Base-by-base conservation (phyloP, 805 yeast species). In the Kuraishia cidri region DNA sequence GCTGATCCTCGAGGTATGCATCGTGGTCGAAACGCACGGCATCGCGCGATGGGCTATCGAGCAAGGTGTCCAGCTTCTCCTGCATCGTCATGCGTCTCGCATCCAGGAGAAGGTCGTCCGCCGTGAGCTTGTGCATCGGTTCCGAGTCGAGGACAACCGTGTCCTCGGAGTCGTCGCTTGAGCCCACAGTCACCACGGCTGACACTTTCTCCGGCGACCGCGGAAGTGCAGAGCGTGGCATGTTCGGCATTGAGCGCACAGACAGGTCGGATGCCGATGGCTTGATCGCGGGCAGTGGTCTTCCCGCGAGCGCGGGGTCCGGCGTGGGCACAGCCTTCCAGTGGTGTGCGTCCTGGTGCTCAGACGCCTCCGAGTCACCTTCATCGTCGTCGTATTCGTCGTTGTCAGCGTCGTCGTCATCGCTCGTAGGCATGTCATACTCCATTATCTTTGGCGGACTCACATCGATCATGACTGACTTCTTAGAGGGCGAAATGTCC, bases 41-140 rank as follows among this genome's bases (percentile, higher is more conserved):
- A 30, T 32, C 13, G 38, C 31, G 8, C 35, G 14, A 33, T 2
- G 45, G 46, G 16, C 44, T 17, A 2, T 52, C 51, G 11, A 69
- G 48, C 28, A 60, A 64, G 2, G 68, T 52, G 35, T 64, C 67
- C 35, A 70, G 50, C 43, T 64, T 67, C 38, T 69, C 66, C 38
- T 64, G 64, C 25, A 69, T 47, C 31, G 52, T 54, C 47, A 46
- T 56, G 37, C 45, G 43, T 43, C 34, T 48, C 38, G 26, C 44
- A 36, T 38, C 40, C 11, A 37, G 35, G 11, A 35, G 30, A 5
- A 58, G 29, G 1, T 56, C 52, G 13, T 50, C 52, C 6, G 44
- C 50, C 3, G 55, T 48, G 12, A 53, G 35, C 38, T 22, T 30
- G 23, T 12, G 39, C 19, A 8, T 26, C 19, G 15, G 19, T 10